Evolutionary conservation across 2,329 filamentous ascomycete species (phyloP).

Genomic region (Apiospora hydei): DNA sequence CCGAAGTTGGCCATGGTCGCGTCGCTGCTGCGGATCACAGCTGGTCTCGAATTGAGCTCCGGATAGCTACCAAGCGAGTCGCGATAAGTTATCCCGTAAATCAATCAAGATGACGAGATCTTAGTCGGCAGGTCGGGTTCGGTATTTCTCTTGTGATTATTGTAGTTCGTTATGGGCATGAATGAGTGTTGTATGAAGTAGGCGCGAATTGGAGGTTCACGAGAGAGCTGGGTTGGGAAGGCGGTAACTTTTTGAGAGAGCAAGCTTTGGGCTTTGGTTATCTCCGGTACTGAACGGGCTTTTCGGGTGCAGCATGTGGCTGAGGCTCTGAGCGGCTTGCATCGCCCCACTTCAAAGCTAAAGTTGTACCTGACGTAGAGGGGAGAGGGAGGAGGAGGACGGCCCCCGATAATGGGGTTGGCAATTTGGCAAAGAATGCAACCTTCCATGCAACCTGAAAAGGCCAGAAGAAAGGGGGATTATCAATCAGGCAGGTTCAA

Average conservation of each 20-base stretch:
- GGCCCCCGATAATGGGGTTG: not conserved
- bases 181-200: not conserved
- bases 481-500: not conserved
- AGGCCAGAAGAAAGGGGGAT: not conserved
- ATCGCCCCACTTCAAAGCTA: not conserved
- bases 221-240: not conserved
- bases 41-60: not conserved
- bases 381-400: not conserved
- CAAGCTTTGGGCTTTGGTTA: not conserved
- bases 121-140: not conserved
- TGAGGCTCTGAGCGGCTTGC: constrained; percentile 8
- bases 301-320: constrained; percentile 10
- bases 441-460: not conserved
- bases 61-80: not conserved
- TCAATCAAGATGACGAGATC: constrained; percentile 3
- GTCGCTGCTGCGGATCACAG: not conserved
- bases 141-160: not conserved
- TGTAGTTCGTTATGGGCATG: not conserved
- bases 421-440: not conserved
- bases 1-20: constrained; percentile 64
- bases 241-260: constrained; percentile 15
- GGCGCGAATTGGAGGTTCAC: not conserved
- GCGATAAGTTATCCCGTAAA: not conserved
- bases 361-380: constrained; percentile 3
- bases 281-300: not conserved